A percentile compares a stretch with the other conserved stretches of the same genome.
phyloP scores from a whole-genome alignment of 2,329 filamentous ascomycete species.

The Fusarium napiforme region DNA sequence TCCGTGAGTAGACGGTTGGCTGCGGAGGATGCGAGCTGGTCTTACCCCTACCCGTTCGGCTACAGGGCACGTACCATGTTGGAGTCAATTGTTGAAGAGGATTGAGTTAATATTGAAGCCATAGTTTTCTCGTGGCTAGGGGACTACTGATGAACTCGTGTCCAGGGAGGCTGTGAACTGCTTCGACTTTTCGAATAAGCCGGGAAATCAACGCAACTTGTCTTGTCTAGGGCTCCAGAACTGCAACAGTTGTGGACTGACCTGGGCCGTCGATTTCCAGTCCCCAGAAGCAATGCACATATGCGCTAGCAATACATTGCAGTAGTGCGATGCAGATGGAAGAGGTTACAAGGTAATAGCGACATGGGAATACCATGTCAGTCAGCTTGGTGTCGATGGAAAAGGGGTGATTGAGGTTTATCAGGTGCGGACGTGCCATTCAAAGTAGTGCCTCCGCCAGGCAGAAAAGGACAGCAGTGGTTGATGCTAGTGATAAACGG shows the following conservation, averaged over 20 bases:
- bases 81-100: slow-evolving; percentile 25
- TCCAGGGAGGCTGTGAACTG: background rate
- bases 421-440: slow-evolving; percentile 17
- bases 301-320: slow-evolving; percentile 39
- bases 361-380: slow-evolving; percentile 31
- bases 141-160: background rate
- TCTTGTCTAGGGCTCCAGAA: background rate
- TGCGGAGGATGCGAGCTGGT: slow-evolving; percentile 37
- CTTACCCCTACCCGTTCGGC: slow-evolving; percentile 34
- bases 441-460: slow-evolving; percentile 9
- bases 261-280: slow-evolving; percentile 33
- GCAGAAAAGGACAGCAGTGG: slow-evolving; percentile 1
- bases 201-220: background rate
- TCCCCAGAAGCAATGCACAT: slow-evolving; percentile 23
- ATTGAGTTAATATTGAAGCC: background rate
- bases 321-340: slow-evolving; percentile 42
- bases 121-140: background rate
- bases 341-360: slow-evolving; percentile 21
- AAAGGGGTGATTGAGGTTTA: slow-evolving; percentile 34
- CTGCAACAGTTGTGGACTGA: slow-evolving; percentile 17
- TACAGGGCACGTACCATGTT: slow-evolving; percentile 22
- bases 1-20: slow-evolving; percentile 38
- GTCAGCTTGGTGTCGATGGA: slow-evolving; percentile 16
- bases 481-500: slow-evolving; percentile 13
- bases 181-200: background rate